These are phyloP conservation scores for Monosporascus sp. DNA, from an alignment of 2,329 filamentous ascomycete genomes.

Conservation along the genomic window DNA sequence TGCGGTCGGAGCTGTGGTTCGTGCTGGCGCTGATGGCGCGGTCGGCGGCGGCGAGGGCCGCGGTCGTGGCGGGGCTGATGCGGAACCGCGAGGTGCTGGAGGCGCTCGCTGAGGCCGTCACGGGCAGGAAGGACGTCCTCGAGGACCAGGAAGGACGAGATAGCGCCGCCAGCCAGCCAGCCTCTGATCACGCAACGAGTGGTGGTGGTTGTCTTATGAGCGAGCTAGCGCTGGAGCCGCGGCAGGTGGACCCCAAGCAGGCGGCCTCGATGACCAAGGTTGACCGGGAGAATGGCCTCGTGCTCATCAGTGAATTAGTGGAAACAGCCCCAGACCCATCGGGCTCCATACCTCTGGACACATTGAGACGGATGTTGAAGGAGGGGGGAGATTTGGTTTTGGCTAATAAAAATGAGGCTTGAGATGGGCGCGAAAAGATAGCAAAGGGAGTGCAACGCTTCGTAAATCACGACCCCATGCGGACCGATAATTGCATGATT, in stretches of 20 bases:
- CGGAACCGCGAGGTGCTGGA: conserved; percentile 36
- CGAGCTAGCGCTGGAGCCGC: conserved; percentile 36
- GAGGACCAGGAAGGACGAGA: conserved; percentile 4
- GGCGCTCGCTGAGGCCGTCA: conserved; percentile 43
- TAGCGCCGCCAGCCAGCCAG: background rate
- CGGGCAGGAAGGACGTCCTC: conserved; percentile 32
- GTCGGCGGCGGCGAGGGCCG: conserved; percentile 44
- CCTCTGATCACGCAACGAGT: background rate
- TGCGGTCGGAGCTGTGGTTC: conserved; percentile 59
- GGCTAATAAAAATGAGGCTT: conserved; percentile 14
- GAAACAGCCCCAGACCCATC: conserved; percentile 37
- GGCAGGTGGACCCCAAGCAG: conserved; percentile 39
- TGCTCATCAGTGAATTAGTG: conserved; percentile 52
- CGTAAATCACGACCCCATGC: conserved; percentile 1
- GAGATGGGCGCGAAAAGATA: background rate
- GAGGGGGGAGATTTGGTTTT: conserved; percentile 43
- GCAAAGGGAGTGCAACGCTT: background rate
- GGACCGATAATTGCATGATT: conserved; percentile 1
- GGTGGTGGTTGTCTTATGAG: conserved; percentile 1
- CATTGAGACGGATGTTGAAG: conserved; percentile 45
- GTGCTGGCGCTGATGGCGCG: conserved; percentile 56
- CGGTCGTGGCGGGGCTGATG: conserved; percentile 39
- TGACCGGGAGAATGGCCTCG: conserved; percentile 57
- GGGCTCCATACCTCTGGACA: conserved; percentile 29
- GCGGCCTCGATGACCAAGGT: conserved; percentile 42